Percentiles rank a stretch among this genome's conserved stretches.
Conservation (phyloP, 2,329 filamentous ascomycete species). For the Aspergillus sp. region DNA sequence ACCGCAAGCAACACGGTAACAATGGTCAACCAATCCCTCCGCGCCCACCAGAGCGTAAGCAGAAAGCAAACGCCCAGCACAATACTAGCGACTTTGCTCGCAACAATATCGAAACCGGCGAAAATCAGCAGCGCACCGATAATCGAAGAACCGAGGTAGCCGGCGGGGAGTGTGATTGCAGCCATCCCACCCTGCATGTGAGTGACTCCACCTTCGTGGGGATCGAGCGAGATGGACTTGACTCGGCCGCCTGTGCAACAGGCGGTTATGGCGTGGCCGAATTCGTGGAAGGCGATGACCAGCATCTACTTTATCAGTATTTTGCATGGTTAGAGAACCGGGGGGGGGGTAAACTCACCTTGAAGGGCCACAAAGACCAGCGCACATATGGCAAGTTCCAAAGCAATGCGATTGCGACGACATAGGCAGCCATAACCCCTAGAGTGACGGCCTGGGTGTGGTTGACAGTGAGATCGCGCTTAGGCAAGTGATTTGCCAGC, state of each 20-base stretch:
- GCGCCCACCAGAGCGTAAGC: slow-evolving; percentile 75
- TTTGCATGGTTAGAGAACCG: not conserved
- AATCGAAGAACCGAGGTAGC: slow-evolving; percentile 69
- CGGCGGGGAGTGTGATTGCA: slow-evolving; percentile 66
- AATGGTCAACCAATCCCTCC: slow-evolving; percentile 71
- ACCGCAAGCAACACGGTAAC: slow-evolving; percentile 63
- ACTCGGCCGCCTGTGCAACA: slow-evolving; percentile 67
- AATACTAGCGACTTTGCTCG: slow-evolving; percentile 70
- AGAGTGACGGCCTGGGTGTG: slow-evolving; percentile 65
- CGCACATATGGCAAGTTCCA: slow-evolving; percentile 76
- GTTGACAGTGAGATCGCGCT: slow-evolving; percentile 55
- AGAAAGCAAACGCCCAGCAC: slow-evolving; percentile 67
- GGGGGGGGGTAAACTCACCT: slow-evolving; percentile 42
- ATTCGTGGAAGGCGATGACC: slow-evolving; percentile 75
- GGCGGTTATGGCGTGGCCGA: slow-evolving; percentile 67
- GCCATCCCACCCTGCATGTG: slow-evolving; percentile 67
- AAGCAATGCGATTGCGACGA: slow-evolving; percentile 65
- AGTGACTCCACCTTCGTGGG: slow-evolving; percentile 70
- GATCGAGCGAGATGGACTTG: slow-evolving; percentile 67
- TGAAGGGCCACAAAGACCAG: slow-evolving; percentile 73
- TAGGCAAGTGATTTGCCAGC: slow-evolving; percentile 28
- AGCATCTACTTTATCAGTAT: slow-evolving; percentile 54
- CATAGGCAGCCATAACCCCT: slow-evolving; percentile 64
- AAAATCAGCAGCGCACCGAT: slow-evolving; percentile 73
- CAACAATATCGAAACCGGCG: slow-evolving; percentile 74